Conservation (phyloP, 164 flowering plant species). For the Nymphaea thermarum region DNA sequence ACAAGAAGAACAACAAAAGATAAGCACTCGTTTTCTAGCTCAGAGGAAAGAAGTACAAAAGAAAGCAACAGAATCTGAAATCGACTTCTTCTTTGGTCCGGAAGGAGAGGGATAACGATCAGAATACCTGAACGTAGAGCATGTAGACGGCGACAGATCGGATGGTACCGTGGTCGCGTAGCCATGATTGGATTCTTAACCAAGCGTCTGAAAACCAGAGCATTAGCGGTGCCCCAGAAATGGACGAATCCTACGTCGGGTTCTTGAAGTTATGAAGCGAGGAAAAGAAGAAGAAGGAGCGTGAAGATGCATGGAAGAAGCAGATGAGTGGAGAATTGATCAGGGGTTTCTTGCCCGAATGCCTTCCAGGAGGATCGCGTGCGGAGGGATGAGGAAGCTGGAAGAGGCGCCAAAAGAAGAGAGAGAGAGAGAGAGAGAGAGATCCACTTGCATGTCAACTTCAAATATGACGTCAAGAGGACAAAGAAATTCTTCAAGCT, state of each 20-base stretch:
- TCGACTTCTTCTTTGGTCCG: background rate
- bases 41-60: background rate
- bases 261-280: background rate
- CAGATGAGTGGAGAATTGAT: background rate
- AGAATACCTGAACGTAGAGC: constrained; percentile 53
- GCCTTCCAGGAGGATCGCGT: background rate
- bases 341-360: background rate
- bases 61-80: background rate
- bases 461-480: too few species aligned
- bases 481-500: too few species aligned
- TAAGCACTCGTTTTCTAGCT: background rate
- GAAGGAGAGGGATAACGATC: background rate
- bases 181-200: constrained; percentile 34
- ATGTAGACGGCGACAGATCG: constrained; percentile 48
- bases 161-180: constrained; percentile 66
- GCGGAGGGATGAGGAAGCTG: background rate
- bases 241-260: background rate
- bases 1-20: background rate
- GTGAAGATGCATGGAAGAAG: background rate
- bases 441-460: too few species aligned
- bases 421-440: background rate
- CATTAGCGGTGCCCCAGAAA: constrained; percentile 21
- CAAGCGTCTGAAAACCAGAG: constrained; percentile 26
- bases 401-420: background rate
- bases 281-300: background rate